Evolutionary conservation across 495 filamentous ascomycete genomes (phyloP), one percentile per base, ranked within the genome.

Genomic region (Astrocystis sublimbata): DNA sequence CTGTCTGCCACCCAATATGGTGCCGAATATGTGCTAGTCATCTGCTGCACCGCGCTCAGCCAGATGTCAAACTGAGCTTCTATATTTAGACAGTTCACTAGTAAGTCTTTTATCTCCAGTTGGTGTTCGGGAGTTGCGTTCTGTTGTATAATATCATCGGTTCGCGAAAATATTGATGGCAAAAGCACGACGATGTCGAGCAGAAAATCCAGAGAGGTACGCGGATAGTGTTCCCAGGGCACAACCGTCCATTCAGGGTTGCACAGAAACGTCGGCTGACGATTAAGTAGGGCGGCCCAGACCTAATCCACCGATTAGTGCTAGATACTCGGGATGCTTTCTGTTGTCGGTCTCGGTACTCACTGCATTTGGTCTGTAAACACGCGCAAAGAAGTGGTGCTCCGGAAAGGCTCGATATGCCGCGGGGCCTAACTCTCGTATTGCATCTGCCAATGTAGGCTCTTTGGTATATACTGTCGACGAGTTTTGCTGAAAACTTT

Each of bases 381-480:
- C 73, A 2, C 79, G 74, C 23, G 72, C 77, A 50, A 80, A 81
- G 61, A 80, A 82, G 65, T 82, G 78, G 60, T 82, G 79, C 8
- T 71, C 68, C 4, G 79, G 79, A 49, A 82, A 82, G 0, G 64
- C 59, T 23, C 71, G 74, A 26, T 79, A 81, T 33, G 59, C 60
- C 1, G 65, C 58, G 3, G 79, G 78, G 1, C 78, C 79, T 9
- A 65, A 67, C n/a, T 71, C 68, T 15, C 75, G 68, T 41, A 80
- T 69, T 6, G 43, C 33, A 46, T 78, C 73, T 58, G 61, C 35
- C 17, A 71, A 61, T 13, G 40, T 60, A 1, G 70, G 42, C 66
- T 74, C 71, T 73, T 73, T 3, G 65, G 65, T 4, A 52, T 71
- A 72, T 26, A 62, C 52, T 31, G 69, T 60, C 36, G 76, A 77